Conservation (phyloP, 805 yeast genomes). For the Kregervanrija pseudodelftensis region DNA sequence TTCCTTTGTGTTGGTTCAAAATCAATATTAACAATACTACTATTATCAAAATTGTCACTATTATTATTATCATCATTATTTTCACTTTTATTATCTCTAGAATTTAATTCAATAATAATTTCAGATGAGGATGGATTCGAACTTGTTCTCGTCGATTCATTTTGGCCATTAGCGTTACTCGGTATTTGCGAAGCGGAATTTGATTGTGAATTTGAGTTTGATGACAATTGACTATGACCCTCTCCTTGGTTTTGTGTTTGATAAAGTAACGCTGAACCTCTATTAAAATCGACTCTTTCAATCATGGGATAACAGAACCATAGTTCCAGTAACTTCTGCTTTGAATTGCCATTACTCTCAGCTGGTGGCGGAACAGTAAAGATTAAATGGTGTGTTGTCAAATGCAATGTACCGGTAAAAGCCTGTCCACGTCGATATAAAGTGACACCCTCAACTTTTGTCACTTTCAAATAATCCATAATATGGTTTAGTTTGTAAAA, state of each 20-base stretch:
- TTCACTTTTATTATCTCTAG: no score
- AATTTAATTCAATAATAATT: conserved; percentile 11
- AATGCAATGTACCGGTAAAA: conserved; percentile 53
- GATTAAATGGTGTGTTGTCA: conserved; percentile 72
- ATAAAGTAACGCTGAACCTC: conserved; percentile 40
- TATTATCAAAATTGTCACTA: background rate
- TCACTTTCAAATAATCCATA: conserved; percentile 54
- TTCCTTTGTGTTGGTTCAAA: conserved; percentile 5
- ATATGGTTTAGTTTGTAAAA: background rate
- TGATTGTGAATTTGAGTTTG: no score
- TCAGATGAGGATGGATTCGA: conserved; percentile 1
- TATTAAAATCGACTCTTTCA: conserved; percentile 48
- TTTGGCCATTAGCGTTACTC: no score
- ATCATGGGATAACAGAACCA: conserved; percentile 93
- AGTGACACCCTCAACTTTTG: conserved; percentile 39
- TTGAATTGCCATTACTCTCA: background rate
- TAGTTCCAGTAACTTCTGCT: conserved; percentile 45
- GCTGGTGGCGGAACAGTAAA: conserved; percentile 33
- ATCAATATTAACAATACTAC: conserved; percentile 1
- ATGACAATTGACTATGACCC: no score
- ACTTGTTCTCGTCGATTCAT: background rate
- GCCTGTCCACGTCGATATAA: conserved; percentile 52
- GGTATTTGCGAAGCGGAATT: no score
- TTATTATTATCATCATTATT: conserved; percentile 1
- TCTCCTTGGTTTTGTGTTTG: background rate